Evolutionary conservation across 257 asterid genomes (phyloP), one percentile per base, ranked within the genome.

Genomic region (Capsicum rhomboideum): DNA sequence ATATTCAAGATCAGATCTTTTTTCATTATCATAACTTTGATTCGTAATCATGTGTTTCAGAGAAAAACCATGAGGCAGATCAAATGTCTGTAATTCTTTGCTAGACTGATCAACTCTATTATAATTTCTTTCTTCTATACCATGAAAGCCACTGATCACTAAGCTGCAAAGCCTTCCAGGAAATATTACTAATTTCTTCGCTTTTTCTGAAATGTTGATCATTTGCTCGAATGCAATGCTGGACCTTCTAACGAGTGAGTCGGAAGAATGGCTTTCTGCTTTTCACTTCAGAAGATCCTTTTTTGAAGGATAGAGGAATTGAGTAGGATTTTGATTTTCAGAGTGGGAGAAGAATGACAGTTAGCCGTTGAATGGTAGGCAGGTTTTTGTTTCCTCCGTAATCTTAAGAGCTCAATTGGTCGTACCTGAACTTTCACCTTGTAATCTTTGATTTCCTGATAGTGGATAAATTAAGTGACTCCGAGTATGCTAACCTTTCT

Each of bases 1-100:
- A 49, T 75, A 53, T 21, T 85, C 82, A 42, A 85, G 83, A 64
- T 85, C 88, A 29, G 83, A 85, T 66, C 81, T 63, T 68, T 82
- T 85, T 56, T 82, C 88, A n/a, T n/a, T n/a, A 46, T 85, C 66
- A 56, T 81, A 42, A 61, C 21, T 16, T 10, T 18, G 79, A 34
- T 44, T 21, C 40, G 63, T 61, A 77, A 64, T 17, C 37, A 34
- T 79, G 12, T 26, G 46, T 31, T 31, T 58, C 16, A 74, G 54
- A 6, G 59, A 59, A 16, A 72, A 53, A 8, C 54, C 80, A 77
- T 75, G n/a, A 14, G 83, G 83, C 37, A 4, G 49, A 44, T 61
- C 83, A 77, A 75, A 75, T 11, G 83, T 75, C 69, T 61, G 80
- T 37, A 85, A 28, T 75, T 85, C 88, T 52, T 85, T 79, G 8